Base-by-base conservation (phyloP, 345 rosid genomes). In the Moricandia arvensis region DNA sequence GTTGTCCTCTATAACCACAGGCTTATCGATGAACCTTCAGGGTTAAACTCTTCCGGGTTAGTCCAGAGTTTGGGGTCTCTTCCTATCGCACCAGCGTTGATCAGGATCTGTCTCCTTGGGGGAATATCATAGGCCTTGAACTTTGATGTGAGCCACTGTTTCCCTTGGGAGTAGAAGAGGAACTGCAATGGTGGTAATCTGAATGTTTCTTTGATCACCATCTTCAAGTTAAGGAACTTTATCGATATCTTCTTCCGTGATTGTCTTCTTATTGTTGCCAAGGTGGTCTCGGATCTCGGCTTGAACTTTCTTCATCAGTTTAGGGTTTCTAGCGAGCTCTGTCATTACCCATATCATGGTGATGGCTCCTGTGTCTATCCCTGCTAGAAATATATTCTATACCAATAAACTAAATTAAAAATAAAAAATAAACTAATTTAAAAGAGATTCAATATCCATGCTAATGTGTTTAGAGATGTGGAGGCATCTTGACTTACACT, bases 121-220 rank as follows among this genome's bases (percentile, higher is more conserved):
- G 29, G 55, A 54, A 89, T 81, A n/a, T 85, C 81, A 38, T 82
- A 86, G 9, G 9, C 83, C 88, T 34, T 63, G 72, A 31, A 89
- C 66, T 26, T 81, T 80, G 33, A 77, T 74, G 29, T 62, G 82
- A 4, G 79, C 57, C 54, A 83, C 66, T 31, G 85, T 30, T 74
- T 87, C 84, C 35, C 91, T 81, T 43, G 87, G 59, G 1, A 85
- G 15, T 3, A 87, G 16, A 10, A 86, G 74, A 2, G 90, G 85
- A 2, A 21, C 86, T 7, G 84, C 80, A 57, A 57, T 86, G 94
- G 11, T 85, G 90, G 90, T 74, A 89, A 51, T 65, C 94, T 81
- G 26, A 86, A 60, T 7, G 89, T 85, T 79, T 87, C 91, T 29
- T 87, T 87, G 34, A 86, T 72, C 1, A 84, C 72, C 60, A 82